These are phyloP conservation scores for Chaetomium globosum DNA, from an alignment of 2,329 filamentous ascomycete species.

Conservation along the genomic window DNA sequence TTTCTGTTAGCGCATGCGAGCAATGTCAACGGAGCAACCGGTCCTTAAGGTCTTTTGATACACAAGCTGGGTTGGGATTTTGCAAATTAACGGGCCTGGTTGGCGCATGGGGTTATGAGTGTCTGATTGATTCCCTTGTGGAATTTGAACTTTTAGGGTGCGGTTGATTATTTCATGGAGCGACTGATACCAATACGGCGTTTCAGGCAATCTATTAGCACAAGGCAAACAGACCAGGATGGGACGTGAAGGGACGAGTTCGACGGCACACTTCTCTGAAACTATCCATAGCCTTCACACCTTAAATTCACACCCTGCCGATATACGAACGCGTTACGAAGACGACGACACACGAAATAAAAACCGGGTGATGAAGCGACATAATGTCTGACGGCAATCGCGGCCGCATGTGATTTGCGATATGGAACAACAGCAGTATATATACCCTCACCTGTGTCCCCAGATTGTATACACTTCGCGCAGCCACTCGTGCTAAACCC, in stretches of 20 bases:
- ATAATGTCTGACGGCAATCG: neutral
- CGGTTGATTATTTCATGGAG: neutral
- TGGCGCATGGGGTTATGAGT: neutral
- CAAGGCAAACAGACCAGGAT: neutral
- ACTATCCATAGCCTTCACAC: neutral
- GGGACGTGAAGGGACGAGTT: neutral
- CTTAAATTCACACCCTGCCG: neutral
- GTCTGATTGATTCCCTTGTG: neutral
- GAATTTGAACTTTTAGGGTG: neutral
- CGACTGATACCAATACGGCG: conserved; percentile 11
- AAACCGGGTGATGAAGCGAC: neutral
- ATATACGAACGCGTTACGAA: neutral
- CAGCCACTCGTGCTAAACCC: neutral
- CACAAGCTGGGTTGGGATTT: neutral
- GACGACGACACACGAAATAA: neutral
- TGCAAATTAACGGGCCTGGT: neutral
- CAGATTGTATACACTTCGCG: neutral
- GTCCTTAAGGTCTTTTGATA: neutral
- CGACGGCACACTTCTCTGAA: neutral
- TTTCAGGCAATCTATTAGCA: neutral
- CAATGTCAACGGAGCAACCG: conserved; percentile 55
- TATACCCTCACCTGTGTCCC: neutral
- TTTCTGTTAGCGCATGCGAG: conserved; percentile 92
- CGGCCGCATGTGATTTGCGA: neutral
- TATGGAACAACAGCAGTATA: neutral